Evolutionary conservation across 176 grass and related monocot genomes (phyloP).

Genomic region (Oryza australiensis): DNA sequence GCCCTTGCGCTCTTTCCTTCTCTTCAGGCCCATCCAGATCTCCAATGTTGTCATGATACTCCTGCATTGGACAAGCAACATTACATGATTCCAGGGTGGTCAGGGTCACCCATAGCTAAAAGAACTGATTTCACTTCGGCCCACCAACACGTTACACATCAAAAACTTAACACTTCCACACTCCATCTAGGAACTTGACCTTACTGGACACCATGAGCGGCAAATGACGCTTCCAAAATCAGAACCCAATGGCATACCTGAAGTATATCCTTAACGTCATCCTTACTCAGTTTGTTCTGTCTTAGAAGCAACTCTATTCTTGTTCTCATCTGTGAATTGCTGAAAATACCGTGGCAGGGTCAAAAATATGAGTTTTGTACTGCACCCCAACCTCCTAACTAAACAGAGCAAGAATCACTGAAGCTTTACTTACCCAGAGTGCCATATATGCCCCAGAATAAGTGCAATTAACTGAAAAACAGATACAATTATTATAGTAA

Average conservation of each 20-base stretch:
- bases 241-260: constrained; percentile 46
- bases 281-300: constrained; percentile 90
- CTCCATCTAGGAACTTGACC: background rate
- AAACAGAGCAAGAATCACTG: background rate
- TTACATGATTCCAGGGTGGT: background rate
- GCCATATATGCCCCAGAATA: constrained; percentile 92
- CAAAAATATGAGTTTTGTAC: constrained; percentile 13
- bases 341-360: constrained; percentile 35
- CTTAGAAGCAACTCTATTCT: constrained; percentile 90
- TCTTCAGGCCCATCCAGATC: constrained; percentile 94
- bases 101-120: background rate
- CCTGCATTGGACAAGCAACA: constrained; percentile 42
- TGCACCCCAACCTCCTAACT: background rate
- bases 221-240: background rate
- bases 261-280: constrained; percentile 85
- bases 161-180: background rate
- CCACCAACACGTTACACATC: background rate
- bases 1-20: constrained; percentile 77
- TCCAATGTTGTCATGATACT: constrained; percentile 98
- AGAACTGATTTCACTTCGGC: no score
- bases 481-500: constrained; percentile 27
- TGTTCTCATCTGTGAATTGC: constrained; percentile 73
- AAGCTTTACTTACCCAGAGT: constrained; percentile 71
- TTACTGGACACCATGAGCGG: background rate
- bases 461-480: constrained; percentile 82